Conservation (phyloP, 768 basidiomycete genomes). For the Mycena sanguinolenta region DNA sequence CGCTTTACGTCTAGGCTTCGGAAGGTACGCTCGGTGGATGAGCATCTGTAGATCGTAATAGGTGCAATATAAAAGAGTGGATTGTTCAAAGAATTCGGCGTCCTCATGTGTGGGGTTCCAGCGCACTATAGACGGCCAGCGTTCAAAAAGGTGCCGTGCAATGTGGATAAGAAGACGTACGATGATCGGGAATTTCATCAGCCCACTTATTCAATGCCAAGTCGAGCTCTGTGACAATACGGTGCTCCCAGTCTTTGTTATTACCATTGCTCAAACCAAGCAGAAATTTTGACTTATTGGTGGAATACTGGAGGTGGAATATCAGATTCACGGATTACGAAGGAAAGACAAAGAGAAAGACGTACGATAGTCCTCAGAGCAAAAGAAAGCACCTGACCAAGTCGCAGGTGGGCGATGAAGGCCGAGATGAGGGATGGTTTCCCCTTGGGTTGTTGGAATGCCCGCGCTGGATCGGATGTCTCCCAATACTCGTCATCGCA, state of each 20-base stretch:
- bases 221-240: conserved; percentile 79
- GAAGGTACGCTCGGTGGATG: conserved; percentile 86
- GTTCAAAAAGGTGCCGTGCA: conserved; percentile 64
- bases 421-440: conserved; percentile 68
- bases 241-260: conserved; percentile 69
- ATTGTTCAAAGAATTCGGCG: conserved; percentile 65
- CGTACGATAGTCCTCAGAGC: conserved; percentile 71
- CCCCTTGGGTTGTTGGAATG: conserved; percentile 74
- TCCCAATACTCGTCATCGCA: conserved; percentile 85
- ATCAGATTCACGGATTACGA: not conserved
- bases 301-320: conserved; percentile 69
- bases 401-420: conserved; percentile 67
- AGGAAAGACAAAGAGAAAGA: not conserved
- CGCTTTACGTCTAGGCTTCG: conserved; percentile 64
- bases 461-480: conserved; percentile 62
- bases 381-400: conserved; percentile 73
- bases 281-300: conserved; percentile 71
- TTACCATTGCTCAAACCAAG: conserved; percentile 58
- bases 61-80: conserved; percentile 63
- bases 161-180: conserved; percentile 46
- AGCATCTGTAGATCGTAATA: conserved; percentile 73
- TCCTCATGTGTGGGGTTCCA: conserved; percentile 58
- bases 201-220: conserved; percentile 85
- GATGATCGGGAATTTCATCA: conserved; percentile 73
- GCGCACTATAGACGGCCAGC: conserved; percentile 52